Base-by-base conservation (phyloP, 1,284 basidiomycete genomes). In the Heterobasidion occidentale region DNA sequence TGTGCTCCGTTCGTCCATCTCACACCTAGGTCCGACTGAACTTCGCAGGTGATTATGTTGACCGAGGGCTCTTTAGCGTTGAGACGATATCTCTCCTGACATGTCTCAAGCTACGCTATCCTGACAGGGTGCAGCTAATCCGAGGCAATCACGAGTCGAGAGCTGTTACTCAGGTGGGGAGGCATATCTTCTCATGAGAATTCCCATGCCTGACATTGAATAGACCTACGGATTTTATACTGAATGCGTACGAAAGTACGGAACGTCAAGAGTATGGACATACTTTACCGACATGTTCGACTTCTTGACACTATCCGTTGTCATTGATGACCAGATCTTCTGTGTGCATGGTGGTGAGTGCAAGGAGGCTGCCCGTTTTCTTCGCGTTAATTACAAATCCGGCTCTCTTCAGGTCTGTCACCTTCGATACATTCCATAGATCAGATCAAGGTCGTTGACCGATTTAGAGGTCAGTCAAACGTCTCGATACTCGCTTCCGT, bases 201-300 rank as follows among this genome's bases (percentile, higher is more conserved):
- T 46, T 52, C 11, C 53, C 36, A 51, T 9, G 52, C 56, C 58
- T 63, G 55, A 62, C 55, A 64, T 55, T 53, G 59, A 56, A 55
- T 71, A 99, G 94, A 97, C 94, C 17, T 99, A 99, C 69, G 97
- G 97, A 14, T 99, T 99, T 76, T 99, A 99, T 73, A 91, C 94
- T 36, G 97, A 99, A 79, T 99, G 97, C 68, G 87, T 94, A 46
- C 84, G 96, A 52, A 99, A 99, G 75, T 99, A 99, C 68, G 96
- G 95, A 57, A 89, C 90, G 3, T 86, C 94, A 33, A 90, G 92
- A 64, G 96, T 98, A 45, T 99, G 97, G 97, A 95, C 93, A 44
- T 98, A 98, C 72, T 99, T 99, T 68, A 99, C 97, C 59, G 97
- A 99, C 76, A 98, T 99, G 97, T 99, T 99, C 72, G 97, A 99